A percentile compares a stretch with the other conserved stretches of the same genome.
Conservation (phyloP, 1,284 basidiomycete genomes). For the Cutaneotrichosporon cavernicola region DNA sequence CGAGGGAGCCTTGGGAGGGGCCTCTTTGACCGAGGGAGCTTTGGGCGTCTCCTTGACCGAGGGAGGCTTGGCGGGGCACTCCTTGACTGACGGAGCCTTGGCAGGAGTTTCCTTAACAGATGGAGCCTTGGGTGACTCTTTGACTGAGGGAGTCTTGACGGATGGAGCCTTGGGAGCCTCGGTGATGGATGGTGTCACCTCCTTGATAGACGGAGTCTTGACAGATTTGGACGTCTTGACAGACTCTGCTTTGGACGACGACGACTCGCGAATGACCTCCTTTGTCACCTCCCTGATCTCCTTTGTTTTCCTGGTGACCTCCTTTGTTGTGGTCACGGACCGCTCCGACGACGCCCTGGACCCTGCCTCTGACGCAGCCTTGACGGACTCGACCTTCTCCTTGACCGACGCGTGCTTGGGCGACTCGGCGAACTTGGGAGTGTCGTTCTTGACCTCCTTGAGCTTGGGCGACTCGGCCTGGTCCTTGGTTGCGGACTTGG, state of each 20-base stretch:
- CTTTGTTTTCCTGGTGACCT: neutral
- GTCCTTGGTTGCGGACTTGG: neutral
- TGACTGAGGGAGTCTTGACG: neutral
- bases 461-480: neutral
- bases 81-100: neutral
- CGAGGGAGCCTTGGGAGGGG: neutral
- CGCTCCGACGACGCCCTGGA: neutral
- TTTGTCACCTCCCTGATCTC: neutral
- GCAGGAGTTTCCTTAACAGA: neutral
- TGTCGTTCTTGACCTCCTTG: neutral
- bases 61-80: neutral
- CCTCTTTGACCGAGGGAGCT: neutral
- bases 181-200: neutral
- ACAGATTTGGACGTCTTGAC: neutral
- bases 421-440: neutral
- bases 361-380: neutral
- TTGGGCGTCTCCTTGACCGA: neutral
- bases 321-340: neutral
- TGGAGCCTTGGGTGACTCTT: neutral
- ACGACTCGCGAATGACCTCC: neutral
- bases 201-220: neutral
- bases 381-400: constrained; percentile 1
- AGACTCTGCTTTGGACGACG: neutral
- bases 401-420: neutral
- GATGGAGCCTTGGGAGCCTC: neutral